These are phyloP conservation scores for Bondarzewia mesenterica DNA, from an alignment of 1,284 basidiomycete genomes.

Conservation along the genomic window DNA sequence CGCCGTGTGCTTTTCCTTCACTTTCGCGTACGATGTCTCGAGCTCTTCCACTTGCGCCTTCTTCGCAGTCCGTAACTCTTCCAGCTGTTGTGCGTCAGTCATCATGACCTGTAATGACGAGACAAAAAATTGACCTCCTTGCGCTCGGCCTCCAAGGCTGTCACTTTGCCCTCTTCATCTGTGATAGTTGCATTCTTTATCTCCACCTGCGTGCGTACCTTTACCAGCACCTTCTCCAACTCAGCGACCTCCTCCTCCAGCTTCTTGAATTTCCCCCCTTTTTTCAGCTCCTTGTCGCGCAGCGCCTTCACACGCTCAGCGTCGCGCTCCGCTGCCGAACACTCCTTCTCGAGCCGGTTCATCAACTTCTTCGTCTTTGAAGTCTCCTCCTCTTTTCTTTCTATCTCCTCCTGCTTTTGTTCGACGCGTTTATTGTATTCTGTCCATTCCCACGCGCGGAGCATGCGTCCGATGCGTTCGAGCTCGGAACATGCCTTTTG, in stretches of 20 bases:
- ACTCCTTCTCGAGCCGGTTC: slow-evolving; percentile 37
- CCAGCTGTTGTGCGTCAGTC: slow-evolving; percentile 36
- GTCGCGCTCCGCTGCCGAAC: slow-evolving; percentile 46
- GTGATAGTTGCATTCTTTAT: slow-evolving; percentile 72
- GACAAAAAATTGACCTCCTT: slow-evolving; percentile 41
- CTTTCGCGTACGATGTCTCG: slow-evolving; percentile 52
- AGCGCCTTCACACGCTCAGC: slow-evolving; percentile 56
- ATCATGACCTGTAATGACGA: not conserved
- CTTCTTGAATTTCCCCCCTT: slow-evolving; percentile 70
- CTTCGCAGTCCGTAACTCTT: slow-evolving; percentile 49
- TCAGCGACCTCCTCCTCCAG: slow-evolving; percentile 69
- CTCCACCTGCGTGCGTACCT: slow-evolving; percentile 80
- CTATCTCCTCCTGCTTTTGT: slow-evolving; percentile 47
- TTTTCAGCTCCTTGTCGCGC: slow-evolving; percentile 58
- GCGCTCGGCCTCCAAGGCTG: slow-evolving; percentile 47
- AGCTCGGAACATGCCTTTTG: slow-evolving; percentile 88
- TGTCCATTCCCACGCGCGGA: slow-evolving; percentile 89
- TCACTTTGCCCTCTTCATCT: slow-evolving; percentile 72
- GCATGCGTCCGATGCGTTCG: slow-evolving; percentile 78
- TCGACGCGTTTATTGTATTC: slow-evolving; percentile 40
- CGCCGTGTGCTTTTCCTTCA: slow-evolving; percentile 69
- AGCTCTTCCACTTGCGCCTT: slow-evolving; percentile 52
- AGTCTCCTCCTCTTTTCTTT: slow-evolving; percentile 35
- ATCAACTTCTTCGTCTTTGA: slow-evolving; percentile 42
- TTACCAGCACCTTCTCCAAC: slow-evolving; percentile 81